Evolutionary conservation across 129 eudicot species (phyloP).

Genomic region (Pittosporum tobira): DNA sequence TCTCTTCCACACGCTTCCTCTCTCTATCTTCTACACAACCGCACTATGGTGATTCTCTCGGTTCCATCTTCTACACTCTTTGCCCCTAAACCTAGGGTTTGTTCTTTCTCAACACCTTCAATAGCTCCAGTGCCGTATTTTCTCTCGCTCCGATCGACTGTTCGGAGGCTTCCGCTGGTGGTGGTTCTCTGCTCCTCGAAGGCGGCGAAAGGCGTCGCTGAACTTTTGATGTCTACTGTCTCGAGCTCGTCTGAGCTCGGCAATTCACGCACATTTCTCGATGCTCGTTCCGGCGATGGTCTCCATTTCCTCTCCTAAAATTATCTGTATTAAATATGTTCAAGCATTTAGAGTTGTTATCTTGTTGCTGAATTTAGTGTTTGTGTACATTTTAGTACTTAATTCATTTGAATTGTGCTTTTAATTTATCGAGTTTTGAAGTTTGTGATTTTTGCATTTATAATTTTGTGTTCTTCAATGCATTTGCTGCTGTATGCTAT

Average conservation of each 20-base stretch:
- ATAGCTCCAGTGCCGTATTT: slow-evolving; percentile 15
- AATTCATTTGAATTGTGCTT: background rate
- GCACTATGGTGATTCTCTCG: slow-evolving; percentile 35
- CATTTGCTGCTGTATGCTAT: background rate
- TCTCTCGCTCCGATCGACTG: slow-evolving; percentile 18
- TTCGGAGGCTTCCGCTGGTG: slow-evolving; percentile 28
- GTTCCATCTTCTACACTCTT: slow-evolving; percentile 29
- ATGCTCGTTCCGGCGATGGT: slow-evolving; percentile 57
- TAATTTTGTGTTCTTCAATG: background rate
- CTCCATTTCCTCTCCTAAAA: background rate
- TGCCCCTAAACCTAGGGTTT: slow-evolving; percentile 34
- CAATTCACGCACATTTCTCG: slow-evolving; percentile 50
- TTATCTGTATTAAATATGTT: background rate
- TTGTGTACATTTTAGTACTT: background rate
- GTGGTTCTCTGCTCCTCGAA: slow-evolving; percentile 29
- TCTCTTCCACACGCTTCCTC: slow-evolving; percentile 7
- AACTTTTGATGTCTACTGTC: slow-evolving; percentile 24
- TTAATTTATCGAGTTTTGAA: background rate
- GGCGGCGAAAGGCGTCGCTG: slow-evolving; percentile 29
- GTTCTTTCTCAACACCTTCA: slow-evolving; percentile 20
- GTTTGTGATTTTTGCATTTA: background rate
- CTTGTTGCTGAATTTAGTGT: background rate
- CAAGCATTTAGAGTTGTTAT: background rate
- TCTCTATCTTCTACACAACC: background rate
- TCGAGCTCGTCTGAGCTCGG: slow-evolving; percentile 33